Percentiles rank a stretch among this genome's conserved stretches.
phyloP scores from a whole-genome alignment of 805 yeast species.

The Lachancea fermentati region DNA sequence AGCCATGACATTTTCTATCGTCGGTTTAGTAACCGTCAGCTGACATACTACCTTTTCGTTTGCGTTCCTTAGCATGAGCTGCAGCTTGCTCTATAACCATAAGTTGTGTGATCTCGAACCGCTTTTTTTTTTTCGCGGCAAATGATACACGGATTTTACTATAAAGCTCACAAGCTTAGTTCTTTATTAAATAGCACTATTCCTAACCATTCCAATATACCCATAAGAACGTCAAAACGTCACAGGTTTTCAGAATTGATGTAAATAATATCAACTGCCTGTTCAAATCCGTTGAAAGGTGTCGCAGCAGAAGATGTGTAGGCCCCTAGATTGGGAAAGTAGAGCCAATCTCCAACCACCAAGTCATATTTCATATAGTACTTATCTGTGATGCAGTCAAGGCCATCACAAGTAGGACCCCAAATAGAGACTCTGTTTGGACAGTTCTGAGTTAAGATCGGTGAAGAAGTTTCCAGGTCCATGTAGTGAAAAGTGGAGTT shows the following conservation, averaged over 20 bases:
- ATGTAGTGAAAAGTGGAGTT: conserved; percentile 41
- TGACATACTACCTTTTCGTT: conserved; percentile 14
- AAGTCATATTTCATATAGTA: conserved; percentile 54
- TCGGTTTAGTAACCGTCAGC: conserved; percentile 29
- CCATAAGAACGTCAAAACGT: background rate
- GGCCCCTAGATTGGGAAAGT: conserved; percentile 80
- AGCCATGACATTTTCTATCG: conserved; percentile 35
- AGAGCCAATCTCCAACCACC: conserved; percentile 87
- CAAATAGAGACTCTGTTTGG: conserved; percentile 61
- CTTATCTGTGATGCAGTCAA: conserved; percentile 68
- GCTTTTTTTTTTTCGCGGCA: background rate
- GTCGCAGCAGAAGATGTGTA: conserved; percentile 93
- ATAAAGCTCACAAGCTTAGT: background rate
- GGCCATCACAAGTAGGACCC: conserved; percentile 99
- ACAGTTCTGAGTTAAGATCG: conserved; percentile 6
- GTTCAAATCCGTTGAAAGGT: conserved; percentile 81
- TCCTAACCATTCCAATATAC: background rate
- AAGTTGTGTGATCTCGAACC: background rate
- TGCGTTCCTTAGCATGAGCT: conserved; percentile 2
- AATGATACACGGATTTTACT: background rate
- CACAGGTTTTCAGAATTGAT: conserved; percentile 40
- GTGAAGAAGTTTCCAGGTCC: conserved; percentile 27
- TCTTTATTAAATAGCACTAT: background rate
- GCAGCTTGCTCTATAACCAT: background rate
- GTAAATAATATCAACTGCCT: conserved; percentile 54